Percentiles rank a stretch among this genome's conserved stretches.
Conservation (phyloP, 2,329 filamentous ascomycete genomes). For the Trichoderma koningiopsis region DNA sequence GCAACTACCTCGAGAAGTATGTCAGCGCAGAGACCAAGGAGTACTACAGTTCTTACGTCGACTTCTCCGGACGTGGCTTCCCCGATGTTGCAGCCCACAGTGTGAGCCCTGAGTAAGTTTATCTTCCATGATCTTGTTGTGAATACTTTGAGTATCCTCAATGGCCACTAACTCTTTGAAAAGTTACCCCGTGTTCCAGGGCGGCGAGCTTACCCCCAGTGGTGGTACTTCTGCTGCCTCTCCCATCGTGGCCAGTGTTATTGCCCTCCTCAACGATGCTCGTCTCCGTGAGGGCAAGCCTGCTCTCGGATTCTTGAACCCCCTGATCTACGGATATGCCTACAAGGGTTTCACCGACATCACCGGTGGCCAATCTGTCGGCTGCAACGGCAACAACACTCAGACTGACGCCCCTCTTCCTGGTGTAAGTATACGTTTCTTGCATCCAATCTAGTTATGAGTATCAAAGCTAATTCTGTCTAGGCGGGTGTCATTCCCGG, state of each 20-base stretch:
- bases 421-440: not conserved
- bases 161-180: not conserved
- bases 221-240: conserved; percentile 50
- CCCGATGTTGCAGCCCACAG: conserved; percentile 48
- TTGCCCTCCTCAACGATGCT: conserved; percentile 53
- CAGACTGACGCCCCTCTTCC: conserved; percentile 11
- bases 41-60: conserved; percentile 43
- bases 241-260: conserved; percentile 51
- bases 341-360: conserved; percentile 30
- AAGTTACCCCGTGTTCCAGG: conserved; percentile 29
- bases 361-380: conserved; percentile 42
- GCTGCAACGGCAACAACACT: conserved; percentile 41
- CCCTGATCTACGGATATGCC: conserved; percentile 43
- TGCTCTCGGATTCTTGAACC: conserved; percentile 54
- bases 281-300: conserved; percentile 46
- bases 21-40: conserved; percentile 47
- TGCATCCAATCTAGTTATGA: not conserved
- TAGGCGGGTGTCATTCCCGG: conserved; percentile 35
- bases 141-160: not conserved
- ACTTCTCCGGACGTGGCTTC: conserved; percentile 46
- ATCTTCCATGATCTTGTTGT: not conserved
- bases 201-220: conserved; percentile 35
- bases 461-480: conserved; percentile 20
- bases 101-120: conserved; percentile 59
- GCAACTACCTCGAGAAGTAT: conserved; percentile 42